Evolutionary conservation across 2,329 filamentous ascomycete genomes (phyloP).

Genomic region (Aspergillus amoenus): DNA sequence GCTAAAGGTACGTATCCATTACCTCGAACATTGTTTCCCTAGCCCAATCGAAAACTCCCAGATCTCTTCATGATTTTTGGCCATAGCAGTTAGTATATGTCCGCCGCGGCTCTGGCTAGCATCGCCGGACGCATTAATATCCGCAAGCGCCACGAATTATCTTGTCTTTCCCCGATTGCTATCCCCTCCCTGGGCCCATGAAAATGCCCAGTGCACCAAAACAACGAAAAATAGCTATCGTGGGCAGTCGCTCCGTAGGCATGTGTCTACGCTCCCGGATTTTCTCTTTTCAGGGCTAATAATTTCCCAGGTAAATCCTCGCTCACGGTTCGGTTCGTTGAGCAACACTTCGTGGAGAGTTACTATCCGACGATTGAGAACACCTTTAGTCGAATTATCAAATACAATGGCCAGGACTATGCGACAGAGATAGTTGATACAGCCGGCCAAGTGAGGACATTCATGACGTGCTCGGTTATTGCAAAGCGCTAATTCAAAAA

Average conservation of each 20-base stretch:
- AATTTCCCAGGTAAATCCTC: conserved; percentile 80
- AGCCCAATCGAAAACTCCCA: background rate
- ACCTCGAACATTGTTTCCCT: background rate
- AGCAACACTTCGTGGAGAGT: conserved; percentile 96
- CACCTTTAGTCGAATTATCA: conserved; percentile 94
- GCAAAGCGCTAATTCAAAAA: conserved; percentile 15
- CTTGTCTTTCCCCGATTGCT: background rate
- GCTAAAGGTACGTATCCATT: background rate
- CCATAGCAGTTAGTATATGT: background rate
- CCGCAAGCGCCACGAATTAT: background rate
- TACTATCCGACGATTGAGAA: conserved; percentile 99
- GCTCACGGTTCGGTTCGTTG: conserved; percentile 93
- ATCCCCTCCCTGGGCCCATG: conserved; percentile 1
- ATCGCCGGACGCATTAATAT: background rate
- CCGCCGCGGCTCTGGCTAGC: background rate
- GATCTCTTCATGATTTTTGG: background rate
- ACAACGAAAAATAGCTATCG: conserved; percentile 93
- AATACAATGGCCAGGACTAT: conserved; percentile 88
- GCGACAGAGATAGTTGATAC: conserved; percentile 98
- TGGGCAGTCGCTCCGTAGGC: conserved; percentile 91
- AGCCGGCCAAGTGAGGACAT: conserved; percentile 73
- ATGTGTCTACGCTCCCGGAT: conserved; percentile 35
- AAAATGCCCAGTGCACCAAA: conserved; percentile 72
- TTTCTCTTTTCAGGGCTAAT: conserved; percentile 13
- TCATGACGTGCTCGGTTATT: background rate